Conservation (phyloP, 192 early-diverging fungal species). For the Chytriomyces confervae region DNA sequence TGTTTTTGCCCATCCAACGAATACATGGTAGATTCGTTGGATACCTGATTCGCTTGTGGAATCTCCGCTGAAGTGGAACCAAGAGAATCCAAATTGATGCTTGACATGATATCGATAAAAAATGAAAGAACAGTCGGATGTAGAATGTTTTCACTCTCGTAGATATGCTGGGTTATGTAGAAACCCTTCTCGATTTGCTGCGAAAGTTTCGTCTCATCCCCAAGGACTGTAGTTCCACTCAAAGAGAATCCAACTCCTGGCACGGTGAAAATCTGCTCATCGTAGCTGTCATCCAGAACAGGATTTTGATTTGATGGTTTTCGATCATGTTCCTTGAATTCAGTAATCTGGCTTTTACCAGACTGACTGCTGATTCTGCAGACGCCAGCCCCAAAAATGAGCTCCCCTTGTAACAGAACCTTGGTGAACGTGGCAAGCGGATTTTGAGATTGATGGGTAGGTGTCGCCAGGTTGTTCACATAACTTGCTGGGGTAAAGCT, state of each 20-base stretch:
- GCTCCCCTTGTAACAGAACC: constrained; percentile 15
- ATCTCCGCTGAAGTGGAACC: background rate
- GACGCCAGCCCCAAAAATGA: constrained; percentile 26
- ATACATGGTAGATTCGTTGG: constrained; percentile 44
- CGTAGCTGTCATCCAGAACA: constrained; percentile 11
- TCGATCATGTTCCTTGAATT: constrained; percentile 22
- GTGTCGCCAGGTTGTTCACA: background rate
- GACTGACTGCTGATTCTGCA: constrained; percentile 17
- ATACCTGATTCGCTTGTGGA: constrained; percentile 37
- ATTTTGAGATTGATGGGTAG: background rate
- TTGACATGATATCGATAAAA: constrained; percentile 68
- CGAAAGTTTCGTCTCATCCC: constrained; percentile 26
- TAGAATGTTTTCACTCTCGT: constrained; percentile 67
- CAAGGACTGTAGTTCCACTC: constrained; percentile 44
- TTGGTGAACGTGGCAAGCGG: constrained; percentile 11
- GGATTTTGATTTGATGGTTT: background rate
- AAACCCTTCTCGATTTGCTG: constrained; percentile 3
- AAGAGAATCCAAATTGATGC: constrained; percentile 56
- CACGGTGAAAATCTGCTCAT: constrained; percentile 39
- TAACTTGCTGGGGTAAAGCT: background rate
- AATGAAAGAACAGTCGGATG: constrained; percentile 75
- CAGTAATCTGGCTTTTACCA: background rate
- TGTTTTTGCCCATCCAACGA: constrained; percentile 33
- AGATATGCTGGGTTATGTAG: constrained; percentile 34
- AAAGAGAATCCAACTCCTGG: constrained; percentile 46